phyloP scores from a whole-genome alignment of 495 filamentous ascomycete genomes.

The Hyaloscypha finlandica region DNA sequence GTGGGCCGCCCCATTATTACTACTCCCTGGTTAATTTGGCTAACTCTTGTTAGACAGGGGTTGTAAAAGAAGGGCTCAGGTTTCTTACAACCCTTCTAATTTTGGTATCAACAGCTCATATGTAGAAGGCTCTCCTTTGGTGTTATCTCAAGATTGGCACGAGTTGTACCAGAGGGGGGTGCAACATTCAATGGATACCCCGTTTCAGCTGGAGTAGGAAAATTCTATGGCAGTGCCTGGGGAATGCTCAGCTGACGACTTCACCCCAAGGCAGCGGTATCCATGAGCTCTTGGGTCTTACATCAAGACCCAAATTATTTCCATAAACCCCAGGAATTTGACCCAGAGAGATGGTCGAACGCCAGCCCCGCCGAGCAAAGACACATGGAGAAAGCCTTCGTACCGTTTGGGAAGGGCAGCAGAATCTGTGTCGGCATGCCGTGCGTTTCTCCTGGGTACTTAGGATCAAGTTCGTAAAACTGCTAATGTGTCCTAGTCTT shows the following conservation, averaged over 20 bases:
- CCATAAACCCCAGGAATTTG: conserved; percentile 18
- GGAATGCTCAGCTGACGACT: background rate
- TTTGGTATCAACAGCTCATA: background rate
- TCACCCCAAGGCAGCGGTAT: conserved; percentile 1
- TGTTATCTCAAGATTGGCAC: conserved; percentile 35
- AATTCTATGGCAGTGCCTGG: conserved; percentile 22
- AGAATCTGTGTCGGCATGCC: conserved; percentile 43
- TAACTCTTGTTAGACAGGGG: conserved; percentile 28
- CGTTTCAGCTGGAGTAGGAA: conserved; percentile 33
- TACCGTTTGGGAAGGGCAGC: conserved; percentile 42
- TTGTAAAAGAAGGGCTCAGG: conserved; percentile 38
- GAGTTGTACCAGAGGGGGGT: conserved; percentile 35
- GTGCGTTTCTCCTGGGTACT: conserved; percentile 13
- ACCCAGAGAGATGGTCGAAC: conserved; percentile 10
- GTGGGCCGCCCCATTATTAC: conserved; percentile 4
- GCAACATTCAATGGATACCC: conserved; percentile 34
- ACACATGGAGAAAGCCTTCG: conserved; percentile 34
- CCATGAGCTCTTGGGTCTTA: conserved; percentile 34
- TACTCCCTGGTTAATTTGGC: conserved; percentile 1
- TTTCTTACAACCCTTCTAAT: background rate
- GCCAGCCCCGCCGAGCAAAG: conserved; percentile 9
- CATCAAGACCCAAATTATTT: conserved; percentile 32
- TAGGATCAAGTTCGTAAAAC: background rate
- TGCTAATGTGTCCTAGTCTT: conserved; percentile 22
- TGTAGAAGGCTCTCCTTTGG: conserved; percentile 33